Conservation (phyloP, 352 stramenopile genomes). For the Phytophthora hibernalis region DNA sequence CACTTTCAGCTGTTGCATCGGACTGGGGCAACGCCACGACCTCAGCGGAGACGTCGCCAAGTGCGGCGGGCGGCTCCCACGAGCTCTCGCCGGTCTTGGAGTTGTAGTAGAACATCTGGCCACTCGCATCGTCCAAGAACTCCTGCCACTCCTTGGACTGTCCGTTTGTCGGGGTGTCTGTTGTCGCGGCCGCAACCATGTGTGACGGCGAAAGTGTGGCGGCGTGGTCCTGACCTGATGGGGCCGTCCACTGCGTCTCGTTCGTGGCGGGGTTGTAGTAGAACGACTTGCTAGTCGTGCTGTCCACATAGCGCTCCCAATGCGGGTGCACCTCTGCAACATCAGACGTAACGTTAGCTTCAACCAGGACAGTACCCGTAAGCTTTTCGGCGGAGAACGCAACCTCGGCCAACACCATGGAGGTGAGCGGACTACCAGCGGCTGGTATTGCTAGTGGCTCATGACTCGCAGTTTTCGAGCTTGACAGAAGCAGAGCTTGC, state of each 20-base stretch:
- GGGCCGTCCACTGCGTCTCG: conserved; percentile 52
- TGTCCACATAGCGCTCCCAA: conserved; percentile 69
- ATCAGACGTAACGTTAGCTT: background rate
- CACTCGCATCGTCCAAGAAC: conserved; percentile 63
- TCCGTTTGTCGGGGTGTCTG: conserved; percentile 8
- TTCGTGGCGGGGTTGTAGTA: conserved; percentile 55
- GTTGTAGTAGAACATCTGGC: conserved; percentile 80
- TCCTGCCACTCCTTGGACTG: conserved; percentile 52
- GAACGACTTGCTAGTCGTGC: conserved; percentile 54
- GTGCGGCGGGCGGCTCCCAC: conserved; percentile 55
- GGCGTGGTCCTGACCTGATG: conserved; percentile 21
- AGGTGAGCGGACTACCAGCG: background rate
- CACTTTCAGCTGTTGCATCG: conserved; percentile 17
- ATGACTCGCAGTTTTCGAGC: background rate
- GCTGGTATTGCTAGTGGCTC: background rate
- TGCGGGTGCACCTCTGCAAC: conserved; percentile 2
- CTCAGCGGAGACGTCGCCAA: background rate
- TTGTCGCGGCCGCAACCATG: conserved; percentile 3
- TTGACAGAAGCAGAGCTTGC: background rate
- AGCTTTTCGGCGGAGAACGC: conserved; percentile 5
- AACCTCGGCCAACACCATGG: conserved; percentile 11
- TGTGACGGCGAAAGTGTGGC: conserved; percentile 16
- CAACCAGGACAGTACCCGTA: background rate
- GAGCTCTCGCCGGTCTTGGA: conserved; percentile 59
- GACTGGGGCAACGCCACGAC: conserved; percentile 10